Evolutionary conservation across 371 early-diverging fungal species (phyloP).

Genomic region (Mortierella sp.): DNA sequence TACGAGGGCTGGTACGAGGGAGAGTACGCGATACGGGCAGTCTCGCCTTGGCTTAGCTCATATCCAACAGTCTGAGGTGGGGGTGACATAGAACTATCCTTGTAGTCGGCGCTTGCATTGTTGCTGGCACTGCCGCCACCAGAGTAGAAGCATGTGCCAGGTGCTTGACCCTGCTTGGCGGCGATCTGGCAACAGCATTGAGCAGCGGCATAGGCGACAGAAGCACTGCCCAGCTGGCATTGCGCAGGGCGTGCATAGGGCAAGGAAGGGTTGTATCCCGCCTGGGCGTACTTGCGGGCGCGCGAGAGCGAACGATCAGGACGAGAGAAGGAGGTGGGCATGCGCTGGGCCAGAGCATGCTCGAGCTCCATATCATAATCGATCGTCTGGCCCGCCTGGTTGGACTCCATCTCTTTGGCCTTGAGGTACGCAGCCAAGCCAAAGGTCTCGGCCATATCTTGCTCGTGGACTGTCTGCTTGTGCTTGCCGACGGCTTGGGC

Average conservation of each 20-base stretch:
- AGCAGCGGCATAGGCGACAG: constrained; percentile 25
- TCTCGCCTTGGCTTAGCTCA: constrained; percentile 6
- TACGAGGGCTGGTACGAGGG: constrained; percentile 38
- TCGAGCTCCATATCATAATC: constrained; percentile 52
- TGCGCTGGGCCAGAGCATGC: constrained; percentile 39
- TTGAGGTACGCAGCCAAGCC: constrained; percentile 50
- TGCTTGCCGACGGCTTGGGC: constrained; percentile 47
- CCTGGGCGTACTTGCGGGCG: constrained; percentile 15
- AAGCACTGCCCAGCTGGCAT: constrained; percentile 25
- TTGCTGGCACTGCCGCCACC: constrained; percentile 23
- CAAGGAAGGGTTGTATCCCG: constrained; percentile 12
- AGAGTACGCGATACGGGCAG: constrained; percentile 44
- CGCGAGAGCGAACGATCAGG: constrained; percentile 24
- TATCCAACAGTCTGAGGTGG: constrained; percentile 20
- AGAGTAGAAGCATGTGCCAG: constrained; percentile 35
- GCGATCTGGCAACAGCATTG: constrained; percentile 53
- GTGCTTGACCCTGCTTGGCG: constrained; percentile 36
- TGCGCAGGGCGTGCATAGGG: constrained; percentile 46
- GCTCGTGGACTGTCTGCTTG: constrained; percentile 43
- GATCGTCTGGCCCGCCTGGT: constrained; percentile 34
- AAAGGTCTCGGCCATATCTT: constrained; percentile 53
- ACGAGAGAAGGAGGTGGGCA: constrained; percentile 48
- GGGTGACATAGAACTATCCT: constrained; percentile 2
- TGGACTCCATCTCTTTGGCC: constrained; percentile 42
- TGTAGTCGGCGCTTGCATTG: constrained; percentile 40